A percentile compares a stretch with the other conserved stretches of the same genome.
phyloP scores from a whole-genome alignment of 2,329 filamentous ascomycete genomes.

The Didymella sp. region DNA sequence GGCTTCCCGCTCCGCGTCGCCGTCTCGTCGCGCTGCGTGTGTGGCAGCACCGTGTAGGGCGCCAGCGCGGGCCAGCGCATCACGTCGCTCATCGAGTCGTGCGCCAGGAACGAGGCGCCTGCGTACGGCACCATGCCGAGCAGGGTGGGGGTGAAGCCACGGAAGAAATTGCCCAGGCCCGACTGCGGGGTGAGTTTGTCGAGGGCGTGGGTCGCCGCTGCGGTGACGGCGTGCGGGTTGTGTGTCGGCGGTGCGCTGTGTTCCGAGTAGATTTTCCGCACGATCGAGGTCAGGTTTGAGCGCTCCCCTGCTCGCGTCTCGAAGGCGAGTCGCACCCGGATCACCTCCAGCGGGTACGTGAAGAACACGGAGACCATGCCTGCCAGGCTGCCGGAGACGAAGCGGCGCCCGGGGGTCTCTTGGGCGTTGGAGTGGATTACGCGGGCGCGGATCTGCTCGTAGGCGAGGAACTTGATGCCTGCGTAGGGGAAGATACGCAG shows the following conservation, averaged over 20 bases:
- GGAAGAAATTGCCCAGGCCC: constrained; percentile 90
- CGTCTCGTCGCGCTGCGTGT: constrained; percentile 53
- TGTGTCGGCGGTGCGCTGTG: constrained; percentile 52
- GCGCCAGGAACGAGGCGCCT: constrained; percentile 92
- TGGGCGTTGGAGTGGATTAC: constrained; percentile 75
- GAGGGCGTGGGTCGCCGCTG: constrained; percentile 53
- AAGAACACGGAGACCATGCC: constrained; percentile 93
- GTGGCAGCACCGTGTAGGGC: constrained; percentile 75
- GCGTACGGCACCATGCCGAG: constrained; percentile 97
- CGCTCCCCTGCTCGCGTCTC: constrained; percentile 81
- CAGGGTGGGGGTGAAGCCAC: constrained; percentile 88
- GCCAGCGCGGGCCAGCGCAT: constrained; percentile 74
- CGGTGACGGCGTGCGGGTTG: constrained; percentile 49
- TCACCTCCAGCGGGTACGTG: constrained; percentile 93
- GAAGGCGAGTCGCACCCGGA: constrained; percentile 90
- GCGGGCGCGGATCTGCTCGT: constrained; percentile 87
- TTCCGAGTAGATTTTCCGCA: constrained; percentile 86
- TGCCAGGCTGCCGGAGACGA: constrained; percentile 75
- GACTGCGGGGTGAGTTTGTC: constrained; percentile 65
- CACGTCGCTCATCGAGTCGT: constrained; percentile 87
- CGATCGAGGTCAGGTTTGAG: constrained; percentile 77
- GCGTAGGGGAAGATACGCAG: constrained; percentile 97
- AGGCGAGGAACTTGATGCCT: constrained; percentile 96
- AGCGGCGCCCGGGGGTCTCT: constrained; percentile 80
- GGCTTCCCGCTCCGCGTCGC: constrained; percentile 61